Base-by-base conservation (phyloP, 1,284 basidiomycete genomes). In the Puccinia coronata region DNA sequence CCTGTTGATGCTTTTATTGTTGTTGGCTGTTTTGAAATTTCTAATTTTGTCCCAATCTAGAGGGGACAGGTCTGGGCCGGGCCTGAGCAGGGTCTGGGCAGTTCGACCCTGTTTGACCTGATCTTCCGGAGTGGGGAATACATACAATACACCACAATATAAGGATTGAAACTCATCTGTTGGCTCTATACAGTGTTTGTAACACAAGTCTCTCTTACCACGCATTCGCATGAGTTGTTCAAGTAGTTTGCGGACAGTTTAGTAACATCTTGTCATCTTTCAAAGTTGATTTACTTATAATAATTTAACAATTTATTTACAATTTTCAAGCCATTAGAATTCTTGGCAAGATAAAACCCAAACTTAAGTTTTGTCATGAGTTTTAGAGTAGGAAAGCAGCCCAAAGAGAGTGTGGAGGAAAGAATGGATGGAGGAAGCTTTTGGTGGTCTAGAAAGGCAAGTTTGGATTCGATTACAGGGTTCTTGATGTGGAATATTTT, bases 311-410 rank as follows among this genome's bases (percentile, higher is more conserved):
- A 73, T 25, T 73, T n/a, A 73, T 73, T 59, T 14, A 55, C 36
- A 39, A 59, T 6, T 20, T 73, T 73, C 8, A 43, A 43, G 43
- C 71, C 71, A 23, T 57, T 59, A 59, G 71, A 73, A 41, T 80
- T 80, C 25, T 71, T 71, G 28, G 53, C 25, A n/a, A 51, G 34
- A 63, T 65, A 51, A 73, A 80, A 80, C 2, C 55, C 79, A 41
- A 59, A 49, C 55, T 65, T 71, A 51, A 80, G 59, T 65, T 71
- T 61, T 8, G 43, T 51, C 9, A 80, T 51, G n/a, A 80, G 41
- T 65, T 73, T 80, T 53, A 80, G 53, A 73, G 41, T 80, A 51
- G 69, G 78, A 31, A 72, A 73, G 28, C 23, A 31, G n/a, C n/a
- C n/a, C 28, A 43, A 25, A 28, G n/a, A 70, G 67, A 80, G 31